phyloP scores from a whole-genome alignment of 495 filamentous ascomycete genomes.

The Aspergillus haitiensis region DNA sequence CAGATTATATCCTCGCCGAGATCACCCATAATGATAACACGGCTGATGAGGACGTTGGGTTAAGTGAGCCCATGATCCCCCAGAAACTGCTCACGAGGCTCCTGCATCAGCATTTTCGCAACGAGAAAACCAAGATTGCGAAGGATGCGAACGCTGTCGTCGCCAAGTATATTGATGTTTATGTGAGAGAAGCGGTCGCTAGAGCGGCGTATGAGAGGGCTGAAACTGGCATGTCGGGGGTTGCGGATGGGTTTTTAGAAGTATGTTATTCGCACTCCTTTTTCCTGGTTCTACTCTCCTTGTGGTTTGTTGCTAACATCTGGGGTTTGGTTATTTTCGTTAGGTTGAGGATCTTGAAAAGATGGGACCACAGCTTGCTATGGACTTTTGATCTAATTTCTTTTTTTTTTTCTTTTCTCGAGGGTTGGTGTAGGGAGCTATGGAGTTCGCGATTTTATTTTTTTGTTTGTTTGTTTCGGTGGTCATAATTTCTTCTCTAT shows the following conservation, averaged over 20 bases:
- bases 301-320: background rate
- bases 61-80: slow-evolving; percentile 61
- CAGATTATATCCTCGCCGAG: slow-evolving; percentile 50
- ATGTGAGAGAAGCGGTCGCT: slow-evolving; percentile 89
- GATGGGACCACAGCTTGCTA: slow-evolving; percentile 79
- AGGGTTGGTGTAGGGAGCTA: slow-evolving; percentile 10
- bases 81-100: slow-evolving; percentile 70
- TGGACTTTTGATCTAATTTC: slow-evolving; percentile 67
- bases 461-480: too few relatives aligned
- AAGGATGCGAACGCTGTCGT: slow-evolving; percentile 77
- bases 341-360: slow-evolving; percentile 79
- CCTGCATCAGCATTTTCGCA: slow-evolving; percentile 76
- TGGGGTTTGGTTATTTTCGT: slow-evolving; percentile 9
- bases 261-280: slow-evolving; percentile 43
- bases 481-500: background rate
- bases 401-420: background rate
- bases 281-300: slow-evolving; percentile 2
- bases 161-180: slow-evolving; percentile 86
- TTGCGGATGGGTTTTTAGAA: slow-evolving; percentile 68
- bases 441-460: background rate
- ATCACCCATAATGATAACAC: slow-evolving; percentile 34
- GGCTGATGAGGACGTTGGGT: slow-evolving; percentile 31
- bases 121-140: slow-evolving; percentile 67
- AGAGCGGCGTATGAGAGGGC: slow-evolving; percentile 70
- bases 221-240: slow-evolving; percentile 37